Conservation (phyloP, 768 basidiomycete species). For the Suillus brevipes region DNA sequence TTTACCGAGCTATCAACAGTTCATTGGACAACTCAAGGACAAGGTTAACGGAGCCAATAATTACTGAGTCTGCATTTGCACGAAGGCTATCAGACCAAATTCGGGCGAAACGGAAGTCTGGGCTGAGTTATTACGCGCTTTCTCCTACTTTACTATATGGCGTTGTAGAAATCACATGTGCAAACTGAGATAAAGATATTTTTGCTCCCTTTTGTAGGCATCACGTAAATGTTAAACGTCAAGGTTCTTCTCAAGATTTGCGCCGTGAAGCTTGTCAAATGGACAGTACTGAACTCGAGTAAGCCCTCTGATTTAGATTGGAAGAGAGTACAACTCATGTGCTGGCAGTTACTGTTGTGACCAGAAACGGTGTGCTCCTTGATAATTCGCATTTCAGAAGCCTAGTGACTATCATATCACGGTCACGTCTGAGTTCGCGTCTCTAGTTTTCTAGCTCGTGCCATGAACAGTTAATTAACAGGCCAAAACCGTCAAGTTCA, state of each 20-base stretch:
- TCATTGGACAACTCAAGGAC: constrained; percentile 85
- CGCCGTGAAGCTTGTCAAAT: neutral
- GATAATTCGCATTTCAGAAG: neutral
- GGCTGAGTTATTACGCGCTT: constrained; percentile 7
- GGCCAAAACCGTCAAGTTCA: neutral
- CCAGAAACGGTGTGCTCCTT: neutral
- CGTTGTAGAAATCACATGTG: neutral
- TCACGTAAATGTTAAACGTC: neutral
- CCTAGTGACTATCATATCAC: neutral
- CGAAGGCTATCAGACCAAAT: no score
- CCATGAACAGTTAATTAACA: neutral
- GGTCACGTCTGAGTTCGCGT: neutral
- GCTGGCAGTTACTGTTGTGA: neutral
- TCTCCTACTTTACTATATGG: neutral
- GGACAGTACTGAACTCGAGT: neutral
- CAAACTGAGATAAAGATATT: neutral
- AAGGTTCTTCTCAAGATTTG: neutral
- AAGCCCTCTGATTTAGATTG: neutral
- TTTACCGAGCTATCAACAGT: constrained; percentile 95
- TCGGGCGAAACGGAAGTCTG: neutral
- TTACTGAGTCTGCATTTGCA: constrained; percentile 17
- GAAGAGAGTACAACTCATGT: neutral
- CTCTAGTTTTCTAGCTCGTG: neutral
- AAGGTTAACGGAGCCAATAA: constrained; percentile 52
- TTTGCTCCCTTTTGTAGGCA: neutral